A percentile compares a stretch with the other conserved stretches of the same genome.
Conservation (phyloP, 2,329 filamentous ascomycete genomes). For the Cercospora sp. region DNA sequence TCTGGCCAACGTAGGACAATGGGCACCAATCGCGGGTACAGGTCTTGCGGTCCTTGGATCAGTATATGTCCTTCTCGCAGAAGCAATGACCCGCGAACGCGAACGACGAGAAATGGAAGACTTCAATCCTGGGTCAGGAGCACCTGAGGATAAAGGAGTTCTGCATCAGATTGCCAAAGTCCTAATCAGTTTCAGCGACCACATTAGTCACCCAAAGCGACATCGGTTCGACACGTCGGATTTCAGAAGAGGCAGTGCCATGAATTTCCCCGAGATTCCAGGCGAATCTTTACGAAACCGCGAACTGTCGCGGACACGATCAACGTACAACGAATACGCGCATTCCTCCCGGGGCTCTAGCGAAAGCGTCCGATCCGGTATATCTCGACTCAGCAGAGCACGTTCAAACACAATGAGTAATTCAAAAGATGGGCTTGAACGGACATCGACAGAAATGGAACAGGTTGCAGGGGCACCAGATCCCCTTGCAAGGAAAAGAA, state of each 20-base stretch:
- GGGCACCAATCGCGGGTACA: constrained; percentile 61
- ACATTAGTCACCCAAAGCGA: constrained; percentile 51
- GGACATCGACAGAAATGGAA: constrained; percentile 8
- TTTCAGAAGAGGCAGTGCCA: constrained; percentile 50
- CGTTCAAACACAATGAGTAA: constrained; percentile 4
- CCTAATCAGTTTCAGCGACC: constrained; percentile 48
- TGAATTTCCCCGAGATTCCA: constrained; percentile 58
- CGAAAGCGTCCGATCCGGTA: constrained; percentile 9
- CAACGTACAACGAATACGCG: constrained; percentile 15
- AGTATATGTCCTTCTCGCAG: constrained; percentile 55
- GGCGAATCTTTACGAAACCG: constrained; percentile 53
- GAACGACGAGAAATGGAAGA: constrained; percentile 18
- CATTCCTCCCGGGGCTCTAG: constrained; percentile 11
- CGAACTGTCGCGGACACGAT: constrained; percentile 21
- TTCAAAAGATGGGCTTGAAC: not conserved
- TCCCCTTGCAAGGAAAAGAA: not conserved
- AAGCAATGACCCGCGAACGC: constrained; percentile 29
- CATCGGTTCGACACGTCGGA: constrained; percentile 53
- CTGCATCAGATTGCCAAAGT: constrained; percentile 45
- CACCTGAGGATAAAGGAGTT: not conserved
- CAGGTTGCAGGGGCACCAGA: constrained; percentile 11
- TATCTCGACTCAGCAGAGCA: constrained; percentile 5
- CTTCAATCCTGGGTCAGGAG: constrained; percentile 11
- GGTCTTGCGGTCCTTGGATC: constrained; percentile 60
- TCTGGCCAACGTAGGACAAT: constrained; percentile 61